Evolutionary conservation across 1,284 basidiomycete species (phyloP), one percentile per base, ranked within the genome.

Genomic region (Phenoliferia sp.): DNA sequence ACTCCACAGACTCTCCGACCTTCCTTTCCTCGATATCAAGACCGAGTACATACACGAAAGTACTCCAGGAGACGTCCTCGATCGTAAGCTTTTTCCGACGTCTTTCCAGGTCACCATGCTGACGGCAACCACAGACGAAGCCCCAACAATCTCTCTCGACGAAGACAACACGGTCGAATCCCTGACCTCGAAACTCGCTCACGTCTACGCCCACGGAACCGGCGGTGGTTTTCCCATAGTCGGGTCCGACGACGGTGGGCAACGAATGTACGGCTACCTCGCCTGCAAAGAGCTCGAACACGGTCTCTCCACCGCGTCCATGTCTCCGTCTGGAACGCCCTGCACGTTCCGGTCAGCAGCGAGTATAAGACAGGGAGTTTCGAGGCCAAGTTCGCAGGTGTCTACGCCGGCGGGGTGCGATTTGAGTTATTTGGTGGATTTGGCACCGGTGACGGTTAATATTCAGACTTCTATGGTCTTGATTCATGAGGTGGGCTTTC

Each of bases 261-360:
- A 84, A 72, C 84, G 90, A 52, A 85, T 96, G 82, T 84, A 92
- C n/a, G 95, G 94, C 3, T 95, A 94, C 78, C 89, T 98, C 69
- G 92, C 93, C 0, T 86, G 88, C 36, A 92, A 88, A 76, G 95
- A 98, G 79, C 84, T 99, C 33, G 93, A 96, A 76, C 92, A 97
- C 78, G 93, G 92, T 3, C 81, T 96, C n/a, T 44, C 58, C 12
- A 61, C 36, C 48, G 65, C 66, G 15, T 15, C 50, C 15, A 48
- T 69, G 34, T 64, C 64, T 34, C 61, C 54, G 59, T 33, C 31
- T 59, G 22, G 29, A 39, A 65, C 62, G 39, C 55, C 68, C 10
- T 69, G 61, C 60, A 64, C 66, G 72, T 69, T 76, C 72, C 17
- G 50, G 67, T 50, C 50, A 61, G 66, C 67, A 28, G 62, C 35